Percentiles rank a stretch among this genome's conserved stretches.
phyloP scores from a whole-genome alignment of 805 yeast species.

The Yarrowia osloensis region DNA sequence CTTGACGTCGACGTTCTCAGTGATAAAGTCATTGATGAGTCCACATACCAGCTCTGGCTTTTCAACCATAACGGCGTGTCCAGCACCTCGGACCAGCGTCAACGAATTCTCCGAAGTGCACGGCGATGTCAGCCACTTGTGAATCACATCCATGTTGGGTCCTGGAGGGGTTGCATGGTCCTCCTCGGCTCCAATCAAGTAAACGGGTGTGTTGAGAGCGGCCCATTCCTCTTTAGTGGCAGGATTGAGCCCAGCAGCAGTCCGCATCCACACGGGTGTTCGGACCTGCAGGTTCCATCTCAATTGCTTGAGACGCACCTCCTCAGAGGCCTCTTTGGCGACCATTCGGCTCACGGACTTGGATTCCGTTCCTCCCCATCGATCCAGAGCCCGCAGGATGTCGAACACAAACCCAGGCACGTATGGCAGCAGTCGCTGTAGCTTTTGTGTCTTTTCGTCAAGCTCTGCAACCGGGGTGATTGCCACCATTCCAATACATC shows the following conservation, averaged over 20 bases:
- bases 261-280: conserved; percentile 55
- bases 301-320: conserved; percentile 57
- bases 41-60: conserved; percentile 68
- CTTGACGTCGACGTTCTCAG: conserved; percentile 51
- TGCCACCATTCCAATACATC: conserved; percentile 42
- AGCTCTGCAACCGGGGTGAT: conserved; percentile 43
- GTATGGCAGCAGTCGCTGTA: conserved; percentile 36
- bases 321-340: conserved; percentile 39
- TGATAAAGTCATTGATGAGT: conserved; percentile 58
- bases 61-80: conserved; percentile 65
- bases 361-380: conserved; percentile 63
- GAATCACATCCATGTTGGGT: conserved; percentile 42
- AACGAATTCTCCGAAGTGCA: conserved; percentile 45
- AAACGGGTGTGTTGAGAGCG: conserved; percentile 47
- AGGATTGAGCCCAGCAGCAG: conserved; percentile 53
- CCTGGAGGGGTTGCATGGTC: conserved; percentile 58
- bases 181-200: conserved; percentile 59
- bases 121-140: conserved; percentile 38
- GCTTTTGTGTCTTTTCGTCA: conserved; percentile 32
- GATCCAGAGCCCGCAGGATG: conserved; percentile 57
- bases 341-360: conserved; percentile 61
- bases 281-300: conserved; percentile 70
- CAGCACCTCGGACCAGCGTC: conserved; percentile 48
- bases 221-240: conserved; percentile 51
- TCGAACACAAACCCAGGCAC: conserved; percentile 50